phyloP scores from a whole-genome alignment of 306 rosid genomes.

The Malus asiatica region DNA sequence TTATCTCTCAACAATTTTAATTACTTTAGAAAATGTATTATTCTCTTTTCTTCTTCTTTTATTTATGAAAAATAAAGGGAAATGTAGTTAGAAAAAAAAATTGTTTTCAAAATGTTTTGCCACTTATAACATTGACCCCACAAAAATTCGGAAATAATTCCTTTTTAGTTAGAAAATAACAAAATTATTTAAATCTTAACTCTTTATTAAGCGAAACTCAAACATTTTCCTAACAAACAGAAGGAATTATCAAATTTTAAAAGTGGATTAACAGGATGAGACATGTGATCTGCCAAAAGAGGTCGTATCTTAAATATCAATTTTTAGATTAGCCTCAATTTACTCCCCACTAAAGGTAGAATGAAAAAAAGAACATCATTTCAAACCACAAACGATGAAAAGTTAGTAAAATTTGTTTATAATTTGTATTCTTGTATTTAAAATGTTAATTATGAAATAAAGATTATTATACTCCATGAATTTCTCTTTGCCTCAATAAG shows the following conservation, averaged over 20 bases:
- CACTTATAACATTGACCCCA: not conserved
- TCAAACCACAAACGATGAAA: too few species aligned
- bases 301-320: not conserved
- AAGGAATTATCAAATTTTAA: not conserved
- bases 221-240: not conserved
- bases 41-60: not conserved
- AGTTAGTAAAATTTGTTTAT: too few species aligned
- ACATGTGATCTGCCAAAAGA: not conserved
- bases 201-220: not conserved
- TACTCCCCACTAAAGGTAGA: too few species aligned
- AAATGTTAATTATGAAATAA: too few species aligned
- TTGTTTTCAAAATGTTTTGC: not conserved
- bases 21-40: not conserved
- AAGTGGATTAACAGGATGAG: too few species aligned
- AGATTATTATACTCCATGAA: too few species aligned
- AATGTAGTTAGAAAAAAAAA: not conserved
- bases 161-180: not conserved
- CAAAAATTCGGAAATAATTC: not conserved
- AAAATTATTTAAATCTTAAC: not conserved
- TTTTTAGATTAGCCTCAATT: not conserved
- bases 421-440: too few species aligned
- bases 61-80: not conserved
- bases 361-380: too few species aligned
- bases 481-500: not conserved
- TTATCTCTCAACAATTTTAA: not conserved